Evolutionary conservation across 805 yeast species (phyloP).

Genomic region (Metschnikowia cubensis): DNA sequence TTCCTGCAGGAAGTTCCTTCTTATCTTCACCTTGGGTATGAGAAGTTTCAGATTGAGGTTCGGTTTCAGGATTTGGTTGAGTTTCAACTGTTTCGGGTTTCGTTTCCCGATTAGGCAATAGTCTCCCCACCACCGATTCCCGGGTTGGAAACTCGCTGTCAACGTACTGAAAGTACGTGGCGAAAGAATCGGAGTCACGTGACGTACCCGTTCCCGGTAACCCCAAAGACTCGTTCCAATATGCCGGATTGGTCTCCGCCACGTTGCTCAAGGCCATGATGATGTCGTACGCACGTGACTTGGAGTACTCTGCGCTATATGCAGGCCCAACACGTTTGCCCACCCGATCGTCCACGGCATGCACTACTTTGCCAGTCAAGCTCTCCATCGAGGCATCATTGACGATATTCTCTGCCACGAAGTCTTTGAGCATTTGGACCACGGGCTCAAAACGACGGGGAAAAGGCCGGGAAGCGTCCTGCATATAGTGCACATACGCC

Average conservation of each 20-base stretch:
- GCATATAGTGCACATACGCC: slow-evolving; percentile 13
- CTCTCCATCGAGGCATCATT: slow-evolving; percentile 47
- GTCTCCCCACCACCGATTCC: not conserved
- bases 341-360: slow-evolving; percentile 23
- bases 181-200: slow-evolving; percentile 39
- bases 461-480: not conserved
- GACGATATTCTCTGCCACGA: slow-evolving; percentile 50
- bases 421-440: slow-evolving; percentile 48
- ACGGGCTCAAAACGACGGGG: slow-evolving; percentile 31
- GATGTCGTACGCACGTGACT: slow-evolving; percentile 51
- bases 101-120: not conserved
- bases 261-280: slow-evolving; percentile 22
- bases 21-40: not conserved
- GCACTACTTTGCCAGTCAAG: slow-evolving; percentile 33
- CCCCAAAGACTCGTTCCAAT: slow-evolving; percentile 45
- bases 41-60: no score
- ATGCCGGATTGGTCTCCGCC: slow-evolving; percentile 45
- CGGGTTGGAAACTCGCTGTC: slow-evolving; percentile 15
- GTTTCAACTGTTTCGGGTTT: not conserved
- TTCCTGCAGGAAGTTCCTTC: not conserved
- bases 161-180: slow-evolving; percentile 35
- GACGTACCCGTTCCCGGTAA: slow-evolving; percentile 45
- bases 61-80: no score
- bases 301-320: slow-evolving; percentile 43
- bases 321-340: not conserved